phyloP scores from a whole-genome alignment of 164 flowering plant genomes.

The Tetracentron sinense region DNA sequence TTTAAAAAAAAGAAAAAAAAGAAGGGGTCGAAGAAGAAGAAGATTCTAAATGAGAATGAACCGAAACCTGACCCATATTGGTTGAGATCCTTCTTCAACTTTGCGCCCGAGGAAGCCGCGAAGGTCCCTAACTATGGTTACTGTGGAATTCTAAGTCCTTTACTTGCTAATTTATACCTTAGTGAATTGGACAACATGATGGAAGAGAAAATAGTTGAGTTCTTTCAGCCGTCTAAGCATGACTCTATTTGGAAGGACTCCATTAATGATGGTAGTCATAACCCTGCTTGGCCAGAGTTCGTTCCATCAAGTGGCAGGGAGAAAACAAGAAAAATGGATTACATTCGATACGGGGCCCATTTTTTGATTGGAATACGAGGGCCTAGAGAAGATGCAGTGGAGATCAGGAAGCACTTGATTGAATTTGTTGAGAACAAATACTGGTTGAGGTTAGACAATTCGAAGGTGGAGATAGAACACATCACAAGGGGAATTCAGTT shows the following conservation, averaged over 20 bases:
- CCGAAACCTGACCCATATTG: constrained; percentile 98
- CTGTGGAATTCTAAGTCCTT: constrained; percentile 89
- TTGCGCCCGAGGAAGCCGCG: constrained; percentile 88
- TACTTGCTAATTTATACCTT: constrained; percentile 77
- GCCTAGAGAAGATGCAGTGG: constrained; percentile 78
- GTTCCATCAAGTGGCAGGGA: constrained; percentile 82
- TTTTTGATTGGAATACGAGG: constrained; percentile 90
- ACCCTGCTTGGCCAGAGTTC: constrained; percentile 97
- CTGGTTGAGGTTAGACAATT: constrained; percentile 67
- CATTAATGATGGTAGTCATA: constrained; percentile 71
- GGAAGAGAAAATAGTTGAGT: constrained; percentile 69
- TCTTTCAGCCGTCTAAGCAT: constrained; percentile 55
- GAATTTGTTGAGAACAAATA: constrained; percentile 58
- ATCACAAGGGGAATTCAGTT: constrained; percentile 78
- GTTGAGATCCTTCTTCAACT: constrained; percentile 76
- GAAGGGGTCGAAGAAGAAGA: constrained; percentile 57
- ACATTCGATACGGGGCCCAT: constrained; percentile 79
- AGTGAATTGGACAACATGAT: constrained; percentile 76
- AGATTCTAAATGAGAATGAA: constrained; percentile 63
- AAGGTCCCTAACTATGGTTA: constrained; percentile 74
- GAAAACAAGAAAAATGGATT: constrained; percentile 90
- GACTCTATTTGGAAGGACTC: constrained; percentile 86
- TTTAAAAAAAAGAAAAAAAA: constrained; percentile 29
- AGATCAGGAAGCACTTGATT: constrained; percentile 50
- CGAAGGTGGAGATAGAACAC: constrained; percentile 78